Base-by-base conservation (phyloP, 2,329 filamentous ascomycete species). In the Diaporthe capsici region DNA sequence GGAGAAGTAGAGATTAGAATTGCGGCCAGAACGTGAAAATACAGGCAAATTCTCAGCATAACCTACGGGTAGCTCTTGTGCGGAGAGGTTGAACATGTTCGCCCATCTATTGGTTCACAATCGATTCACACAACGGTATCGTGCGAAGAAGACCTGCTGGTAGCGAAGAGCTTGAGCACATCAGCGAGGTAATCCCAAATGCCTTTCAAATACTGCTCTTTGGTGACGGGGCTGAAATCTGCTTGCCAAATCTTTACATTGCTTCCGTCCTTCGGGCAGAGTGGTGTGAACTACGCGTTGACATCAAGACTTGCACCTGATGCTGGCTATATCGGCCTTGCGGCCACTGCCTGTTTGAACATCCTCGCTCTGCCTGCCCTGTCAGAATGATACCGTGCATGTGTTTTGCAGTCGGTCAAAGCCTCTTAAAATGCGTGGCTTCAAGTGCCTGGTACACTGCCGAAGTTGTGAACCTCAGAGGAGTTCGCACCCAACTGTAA, bases 1-100 rank as follows among this genome's bases (percentile, higher is more conserved):
- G 20, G 2, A 5, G 12, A n/a, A 1, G 6, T 9, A 42, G 4
- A 44, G 9, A 42, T 6, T 1, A 8, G 20, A 4, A 6, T n/a
- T 63, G 58, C 25, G 15, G n/a, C 13, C n/a, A 10, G 4, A 6
- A 28, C 25, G n/a, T 8, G 3, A 28, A 42, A 17, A 9, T 13
- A 17, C 2, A 39, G 1, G 9, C 58, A 39, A 7, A n/a, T 25
- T 1, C 17, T 10, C 12, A 42, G 34, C 34, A 28, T 3, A 12
- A 28, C 13, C 7, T 28, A 9, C 39, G 22, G 10, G 17, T 12
- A 4, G 17, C 17, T 44, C 8, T 4, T 5, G 8, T 12, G 37
- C 17, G 39, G 15, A 28, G 28, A 15, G 8, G 12, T 2, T 20
- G 5, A 8, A 28, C 4, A 44, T 44, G 3, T 9, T n/a, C 8